These are phyloP conservation scores for Chrysophaeum taylorii DNA, from an alignment of 352 stramenopile species.

Conservation along the genomic window DNA sequence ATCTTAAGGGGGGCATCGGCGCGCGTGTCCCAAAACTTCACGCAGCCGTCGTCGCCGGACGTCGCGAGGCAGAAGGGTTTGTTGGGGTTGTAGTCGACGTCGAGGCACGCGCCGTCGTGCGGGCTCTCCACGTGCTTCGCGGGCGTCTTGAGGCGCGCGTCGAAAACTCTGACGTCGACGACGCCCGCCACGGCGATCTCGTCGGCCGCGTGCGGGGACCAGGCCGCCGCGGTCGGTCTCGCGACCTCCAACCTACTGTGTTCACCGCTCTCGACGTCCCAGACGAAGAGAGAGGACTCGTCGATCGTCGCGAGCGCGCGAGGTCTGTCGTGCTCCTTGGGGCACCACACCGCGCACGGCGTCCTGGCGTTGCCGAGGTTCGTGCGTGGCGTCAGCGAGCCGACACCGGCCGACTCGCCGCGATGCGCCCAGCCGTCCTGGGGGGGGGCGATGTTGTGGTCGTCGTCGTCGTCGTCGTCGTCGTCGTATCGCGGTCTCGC, in stretches of 20 bases:
- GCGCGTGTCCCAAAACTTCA: constrained; percentile 97
- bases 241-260: no score
- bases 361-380: no score
- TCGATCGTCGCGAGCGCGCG: background rate
- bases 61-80: constrained; percentile 79
- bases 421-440: no score
- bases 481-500: background rate
- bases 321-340: background rate
- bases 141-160: no score
- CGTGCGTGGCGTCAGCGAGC: no score
- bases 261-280: background rate
- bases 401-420: no score
- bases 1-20: constrained; percentile 58
- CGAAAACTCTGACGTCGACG: background rate
- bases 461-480: constrained; percentile 3
- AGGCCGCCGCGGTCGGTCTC: background rate
- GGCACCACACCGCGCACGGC: background rate
- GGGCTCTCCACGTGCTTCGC: no score
- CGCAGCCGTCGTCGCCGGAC: constrained; percentile 76
- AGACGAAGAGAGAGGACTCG: background rate
- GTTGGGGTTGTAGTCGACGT: constrained; percentile 96
- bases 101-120: constrained; percentile 20
- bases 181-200: background rate
- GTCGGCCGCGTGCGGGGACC: background rate
- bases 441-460: background rate